These are phyloP conservation scores for Hemisphaericaspora xylanilytica DNA, from an alignment of 1,139 yeast genomes.

Conservation along the genomic window DNA sequence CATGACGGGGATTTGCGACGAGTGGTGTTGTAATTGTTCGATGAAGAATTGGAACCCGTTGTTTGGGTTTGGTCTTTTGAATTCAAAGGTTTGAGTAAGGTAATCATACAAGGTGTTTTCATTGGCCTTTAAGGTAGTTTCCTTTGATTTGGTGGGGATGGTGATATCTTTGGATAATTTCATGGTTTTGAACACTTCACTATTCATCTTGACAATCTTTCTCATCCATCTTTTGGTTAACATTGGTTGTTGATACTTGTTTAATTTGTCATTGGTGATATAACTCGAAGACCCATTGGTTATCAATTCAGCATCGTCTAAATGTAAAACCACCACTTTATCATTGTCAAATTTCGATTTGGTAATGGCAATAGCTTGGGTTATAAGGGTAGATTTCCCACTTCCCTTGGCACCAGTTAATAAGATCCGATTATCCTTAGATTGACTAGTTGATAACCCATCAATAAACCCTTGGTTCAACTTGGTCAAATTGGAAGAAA, in stretches of 20 bases:
- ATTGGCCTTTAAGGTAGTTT: constrained; percentile 38
- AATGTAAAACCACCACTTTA: constrained; percentile 54
- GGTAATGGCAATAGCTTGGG: constrained; percentile 66
- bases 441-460: constrained; percentile 19
- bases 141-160: constrained; percentile 33
- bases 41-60: constrained; percentile 52
- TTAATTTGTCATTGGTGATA: constrained; percentile 48
- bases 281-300: constrained; percentile 75
- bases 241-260: constrained; percentile 78
- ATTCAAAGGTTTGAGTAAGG: constrained; percentile 37
- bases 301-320: constrained; percentile 61
- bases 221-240: constrained; percentile 59
- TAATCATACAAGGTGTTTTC: constrained; percentile 44
- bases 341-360: constrained; percentile 45
- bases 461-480: constrained; percentile 26
- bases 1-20: constrained; percentile 54
- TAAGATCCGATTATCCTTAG: constrained; percentile 48
- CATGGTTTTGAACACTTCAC: constrained; percentile 46
- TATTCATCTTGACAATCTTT: constrained; percentile 59
- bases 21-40: constrained; percentile 48
- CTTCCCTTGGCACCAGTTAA: constrained; percentile 72
- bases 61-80: constrained; percentile 36
- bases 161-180: constrained; percentile 45
- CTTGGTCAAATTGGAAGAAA: constrained; percentile 36
- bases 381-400: constrained; percentile 74